Evolutionary conservation across 2,329 filamentous ascomycete genomes (phyloP).

Genomic region (Diaporthe ilicicola): DNA sequence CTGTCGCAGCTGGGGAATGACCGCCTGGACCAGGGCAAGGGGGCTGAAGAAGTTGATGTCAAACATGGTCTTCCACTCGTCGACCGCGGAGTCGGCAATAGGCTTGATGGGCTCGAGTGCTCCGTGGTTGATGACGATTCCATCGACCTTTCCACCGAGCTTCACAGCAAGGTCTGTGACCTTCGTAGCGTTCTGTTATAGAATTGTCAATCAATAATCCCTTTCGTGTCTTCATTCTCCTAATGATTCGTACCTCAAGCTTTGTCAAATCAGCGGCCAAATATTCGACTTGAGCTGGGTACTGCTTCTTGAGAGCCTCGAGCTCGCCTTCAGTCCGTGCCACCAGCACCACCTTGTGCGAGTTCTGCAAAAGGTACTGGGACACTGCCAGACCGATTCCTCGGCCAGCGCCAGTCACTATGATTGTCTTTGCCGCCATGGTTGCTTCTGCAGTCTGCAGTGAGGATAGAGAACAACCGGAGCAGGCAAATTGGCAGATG

Average conservation of each 20-base stretch:
- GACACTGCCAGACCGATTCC: slow-evolving; percentile 68
- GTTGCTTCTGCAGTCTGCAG: slow-evolving; percentile 24
- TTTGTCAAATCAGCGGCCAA: slow-evolving; percentile 64
- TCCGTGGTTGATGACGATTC: slow-evolving; percentile 89
- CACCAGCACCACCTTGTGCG: slow-evolving; percentile 67
- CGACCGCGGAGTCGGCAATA: slow-evolving; percentile 71
- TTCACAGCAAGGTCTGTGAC: slow-evolving; percentile 72
- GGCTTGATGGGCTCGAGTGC: slow-evolving; percentile 77
- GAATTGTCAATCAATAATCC: background rate
- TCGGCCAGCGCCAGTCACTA: slow-evolving; percentile 73
- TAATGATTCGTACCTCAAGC: slow-evolving; percentile 50
- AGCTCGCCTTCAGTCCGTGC: slow-evolving; percentile 62
- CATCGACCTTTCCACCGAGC: slow-evolving; percentile 79
- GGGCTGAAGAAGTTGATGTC: slow-evolving; percentile 89
- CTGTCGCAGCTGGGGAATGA: slow-evolving; percentile 73
- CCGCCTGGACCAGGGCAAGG: slow-evolving; percentile 77
- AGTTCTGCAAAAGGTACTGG: slow-evolving; percentile 57
- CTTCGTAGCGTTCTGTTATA: slow-evolving; percentile 61
- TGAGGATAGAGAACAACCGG: background rate
- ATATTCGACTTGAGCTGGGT: slow-evolving; percentile 63
- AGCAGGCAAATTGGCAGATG: background rate
- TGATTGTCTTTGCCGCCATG: slow-evolving; percentile 71
- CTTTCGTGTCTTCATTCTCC: background rate
- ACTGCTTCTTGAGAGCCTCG: slow-evolving; percentile 58
- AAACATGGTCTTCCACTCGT: slow-evolving; percentile 80